Base-by-base conservation (phyloP, 495 filamentous ascomycete species). In the Usnea hakonensis region DNA sequence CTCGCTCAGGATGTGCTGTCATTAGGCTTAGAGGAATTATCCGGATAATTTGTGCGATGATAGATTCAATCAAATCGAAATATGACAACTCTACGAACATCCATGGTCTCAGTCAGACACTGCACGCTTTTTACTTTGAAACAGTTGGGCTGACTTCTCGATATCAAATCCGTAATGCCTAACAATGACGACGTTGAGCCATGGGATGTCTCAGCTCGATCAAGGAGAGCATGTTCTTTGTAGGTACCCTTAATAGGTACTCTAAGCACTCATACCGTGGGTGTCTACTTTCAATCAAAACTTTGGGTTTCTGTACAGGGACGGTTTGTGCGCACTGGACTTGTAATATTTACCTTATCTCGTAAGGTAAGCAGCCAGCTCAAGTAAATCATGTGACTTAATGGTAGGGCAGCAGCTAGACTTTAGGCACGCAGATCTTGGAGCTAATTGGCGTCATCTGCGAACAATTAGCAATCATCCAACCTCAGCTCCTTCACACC, bases 341-440 rank as follows among this genome's bases (percentile, higher is more conserved):
- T n/a, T n/a, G n/a, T n/a, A n/a, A 36, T 36, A 36, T 11, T 36
- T 6, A 36, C 35, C 35, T 36, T 36, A 36, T 36, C 6, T 36
- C 11, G 35, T 36, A 36, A n/a, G n/a, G n/a, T n/a, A n/a, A n/a
- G n/a, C n/a, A n/a, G n/a, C n/a, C n/a, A n/a, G n/a, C n/a, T n/a
- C n/a, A n/a, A n/a, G n/a, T n/a, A n/a, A n/a, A n/a, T n/a, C 26
- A 50, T 2, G 23, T 43, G 16, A 43, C 37, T 10, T 21, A n/a
- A 30, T 60, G 57, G 50, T 43, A 48, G 57, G 40, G 57, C 57
- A 60, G 57, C n/a, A n/a, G n/a, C n/a, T n/a, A n/a, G n/a, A n/a
- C n/a, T n/a, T n/a, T 5, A 14, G 32, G 32, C 32, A 13, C 53
- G 17, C 17, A 26, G 60, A 56, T 50, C 19, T 41, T n/a, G 44